Percentiles rank a stretch among this genome's conserved stretches.
Conservation (phyloP, 2,329 filamentous ascomycete genomes). For the Penicillium brevicompactum region DNA sequence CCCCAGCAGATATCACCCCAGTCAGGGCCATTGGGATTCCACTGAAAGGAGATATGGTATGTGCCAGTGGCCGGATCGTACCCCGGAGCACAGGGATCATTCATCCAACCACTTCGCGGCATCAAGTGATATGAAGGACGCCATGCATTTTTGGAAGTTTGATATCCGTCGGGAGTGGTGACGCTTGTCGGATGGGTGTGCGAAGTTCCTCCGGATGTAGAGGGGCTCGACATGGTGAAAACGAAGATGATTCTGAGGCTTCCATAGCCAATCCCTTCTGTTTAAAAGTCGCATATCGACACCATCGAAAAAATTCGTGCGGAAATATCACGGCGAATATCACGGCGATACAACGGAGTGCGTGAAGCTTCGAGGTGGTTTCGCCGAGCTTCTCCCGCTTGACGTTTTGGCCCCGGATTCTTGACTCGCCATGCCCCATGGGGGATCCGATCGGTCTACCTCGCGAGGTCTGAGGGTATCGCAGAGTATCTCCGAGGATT, state of each 20-base stretch:
- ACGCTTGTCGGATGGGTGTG: neutral
- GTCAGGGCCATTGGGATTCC: constrained; percentile 8
- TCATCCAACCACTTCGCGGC: neutral
- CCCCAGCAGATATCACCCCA: constrained; percentile 11
- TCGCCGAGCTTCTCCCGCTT: neutral
- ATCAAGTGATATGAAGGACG: neutral
- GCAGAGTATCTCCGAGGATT: neutral
- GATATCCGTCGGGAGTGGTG: neutral
- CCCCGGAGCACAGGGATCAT: constrained; percentile 10
- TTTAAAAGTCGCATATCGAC: neutral
- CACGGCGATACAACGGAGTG: neutral
- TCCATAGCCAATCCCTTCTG: neutral
- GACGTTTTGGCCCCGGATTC: neutral
- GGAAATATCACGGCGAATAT: neutral
- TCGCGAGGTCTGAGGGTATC: neutral
- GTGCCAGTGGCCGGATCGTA: constrained; percentile 4
- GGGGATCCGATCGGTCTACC: neutral
- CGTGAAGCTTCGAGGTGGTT: neutral
- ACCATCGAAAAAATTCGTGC: neutral
- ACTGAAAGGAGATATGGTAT: constrained; percentile 10
- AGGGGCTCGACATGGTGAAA: neutral
- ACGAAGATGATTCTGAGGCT: neutral
- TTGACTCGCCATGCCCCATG: neutral
- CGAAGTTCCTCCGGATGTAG: neutral
- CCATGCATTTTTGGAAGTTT: neutral